phyloP scores from a whole-genome alignment of 2,329 filamentous ascomycete genomes.

The Aspergillus chevalieri region DNA sequence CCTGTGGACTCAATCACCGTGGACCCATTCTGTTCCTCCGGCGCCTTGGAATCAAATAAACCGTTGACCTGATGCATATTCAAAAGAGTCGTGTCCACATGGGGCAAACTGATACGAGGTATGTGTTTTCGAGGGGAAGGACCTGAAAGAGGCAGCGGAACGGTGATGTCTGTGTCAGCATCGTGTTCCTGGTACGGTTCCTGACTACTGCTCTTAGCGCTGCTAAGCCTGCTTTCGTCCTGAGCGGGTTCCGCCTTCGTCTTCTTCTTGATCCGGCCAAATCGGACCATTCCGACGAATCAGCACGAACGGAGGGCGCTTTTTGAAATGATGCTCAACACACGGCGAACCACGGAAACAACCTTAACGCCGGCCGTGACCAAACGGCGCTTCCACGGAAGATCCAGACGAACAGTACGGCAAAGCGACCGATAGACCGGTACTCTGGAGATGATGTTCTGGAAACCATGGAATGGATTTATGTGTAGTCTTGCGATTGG shows the following conservation, averaged over 20 bases:
- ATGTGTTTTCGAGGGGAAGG: constrained; percentile 14
- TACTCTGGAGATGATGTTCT: too few species aligned
- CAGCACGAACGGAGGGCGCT: neutral
- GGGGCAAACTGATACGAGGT: constrained; percentile 33
- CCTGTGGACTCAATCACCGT: constrained; percentile 17
- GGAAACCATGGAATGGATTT: too few species aligned
- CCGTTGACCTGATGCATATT: constrained; percentile 40
- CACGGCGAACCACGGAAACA: neutral
- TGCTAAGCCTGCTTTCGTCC: constrained; percentile 1
- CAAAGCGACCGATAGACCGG: too few species aligned
- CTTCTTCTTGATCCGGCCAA: constrained; percentile 26
- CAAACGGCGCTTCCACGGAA: neutral
- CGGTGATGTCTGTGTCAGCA: constrained; percentile 22
- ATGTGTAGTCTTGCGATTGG: too few species aligned
- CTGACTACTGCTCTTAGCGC: neutral
- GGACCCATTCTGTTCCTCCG: constrained; percentile 20
- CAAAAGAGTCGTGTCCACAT: constrained; percentile 34
- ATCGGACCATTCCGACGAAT: constrained; percentile 20
- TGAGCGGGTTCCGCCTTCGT: constrained; percentile 14
- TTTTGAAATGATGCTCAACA: neutral
- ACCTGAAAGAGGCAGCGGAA: constrained; percentile 13
- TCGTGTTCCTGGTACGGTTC: neutral
- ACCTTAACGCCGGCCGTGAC: neutral
- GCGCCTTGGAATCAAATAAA: constrained; percentile 26
- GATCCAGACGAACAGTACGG: neutral